Evolutionary conservation across 202 grass and related monocot species (phyloP), one percentile per base, ranked within the genome.

Genomic region (Schoenoplectus triqueter): DNA sequence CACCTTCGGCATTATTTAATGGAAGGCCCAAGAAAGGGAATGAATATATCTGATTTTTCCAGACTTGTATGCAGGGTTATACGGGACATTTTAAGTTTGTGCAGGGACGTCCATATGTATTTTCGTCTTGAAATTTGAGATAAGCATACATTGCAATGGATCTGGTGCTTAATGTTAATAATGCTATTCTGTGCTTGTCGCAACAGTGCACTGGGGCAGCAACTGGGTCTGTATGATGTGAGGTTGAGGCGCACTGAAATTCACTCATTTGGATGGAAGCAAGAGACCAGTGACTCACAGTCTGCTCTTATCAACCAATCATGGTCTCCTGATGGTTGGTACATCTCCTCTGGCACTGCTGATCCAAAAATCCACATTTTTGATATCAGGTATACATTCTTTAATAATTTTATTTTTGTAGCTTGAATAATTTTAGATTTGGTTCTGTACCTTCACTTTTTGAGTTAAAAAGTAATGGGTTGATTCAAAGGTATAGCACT

Each of bases 251-350:
- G 95, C 79, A 94, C 87, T 3, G 96, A 98, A 61, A 87, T 98
- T 72, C 94, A 97, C 55, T 80, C 84, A 3, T 82, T 93, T 11
- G 94, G 91, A 76, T 97, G 94, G 91, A 97, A 97, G 64, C 94
- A 97, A 86, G 79, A 88, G 72, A 93, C 84, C 79, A 93, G 96
- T 6, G 96, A 98, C 86, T 98, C 96, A 56, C 96, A 95, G 73
- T 98, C 96, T 7, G 96, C 96, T 85, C 88, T 98, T 5, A 94
- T 98, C 83, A 98, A 95, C 65, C 96, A 98, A 74, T 90, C 96
- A 22, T 98, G 96, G 96, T 99, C 96, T 88, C 91, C 96, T 0
- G 90, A 95, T 67, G 96, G 96, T 44, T 92, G 88, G 85, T 89
- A 91, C 17, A 1, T 94, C 40, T 94, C 93, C 71, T 99, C 96